Conservation (phyloP, 371 early-diverging fungal genomes). For the Capillidium heterosporum region DNA sequence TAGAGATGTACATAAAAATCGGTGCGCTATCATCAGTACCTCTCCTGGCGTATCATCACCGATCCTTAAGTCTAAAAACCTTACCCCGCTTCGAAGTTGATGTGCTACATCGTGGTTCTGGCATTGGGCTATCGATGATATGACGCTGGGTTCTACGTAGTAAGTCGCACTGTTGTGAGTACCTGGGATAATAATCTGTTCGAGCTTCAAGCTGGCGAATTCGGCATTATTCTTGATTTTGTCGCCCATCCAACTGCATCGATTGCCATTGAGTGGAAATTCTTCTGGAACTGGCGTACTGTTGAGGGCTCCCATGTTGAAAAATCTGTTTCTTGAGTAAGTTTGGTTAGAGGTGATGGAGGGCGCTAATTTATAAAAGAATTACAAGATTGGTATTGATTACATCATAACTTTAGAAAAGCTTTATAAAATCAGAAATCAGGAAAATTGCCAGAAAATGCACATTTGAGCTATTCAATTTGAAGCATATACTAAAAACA, state of each 20-base stretch:
- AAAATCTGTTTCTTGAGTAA: too few species aligned
- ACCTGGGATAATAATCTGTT: slow-evolving; percentile 1
- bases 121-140: slow-evolving; percentile 2
- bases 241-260: slow-evolving; percentile 3
- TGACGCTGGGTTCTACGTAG: not conserved
- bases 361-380: too few species aligned
- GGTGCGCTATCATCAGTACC: not conserved
- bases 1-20: slow-evolving; percentile 1
- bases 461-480: too few species aligned
- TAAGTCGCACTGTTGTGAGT: slow-evolving; percentile 6
- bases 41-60: slow-evolving; percentile 1
- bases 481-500: too few species aligned
- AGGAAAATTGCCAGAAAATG: too few species aligned
- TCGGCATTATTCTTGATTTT: not conserved
- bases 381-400: too few species aligned
- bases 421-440: too few species aligned
- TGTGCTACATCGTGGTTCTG: not conserved
- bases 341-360: too few species aligned
- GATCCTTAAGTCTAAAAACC: slow-evolving; percentile 1
- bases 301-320: not conserved
- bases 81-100: not conserved
- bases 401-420: too few species aligned
- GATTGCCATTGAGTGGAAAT: not conserved
- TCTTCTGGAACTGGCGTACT: not conserved
- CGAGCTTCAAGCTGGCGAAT: not conserved